Evolutionary conservation across 2,329 filamentous ascomycete genomes (phyloP), one percentile per base, ranked within the genome.

Genomic region (Furcasterigmium sp.): DNA sequence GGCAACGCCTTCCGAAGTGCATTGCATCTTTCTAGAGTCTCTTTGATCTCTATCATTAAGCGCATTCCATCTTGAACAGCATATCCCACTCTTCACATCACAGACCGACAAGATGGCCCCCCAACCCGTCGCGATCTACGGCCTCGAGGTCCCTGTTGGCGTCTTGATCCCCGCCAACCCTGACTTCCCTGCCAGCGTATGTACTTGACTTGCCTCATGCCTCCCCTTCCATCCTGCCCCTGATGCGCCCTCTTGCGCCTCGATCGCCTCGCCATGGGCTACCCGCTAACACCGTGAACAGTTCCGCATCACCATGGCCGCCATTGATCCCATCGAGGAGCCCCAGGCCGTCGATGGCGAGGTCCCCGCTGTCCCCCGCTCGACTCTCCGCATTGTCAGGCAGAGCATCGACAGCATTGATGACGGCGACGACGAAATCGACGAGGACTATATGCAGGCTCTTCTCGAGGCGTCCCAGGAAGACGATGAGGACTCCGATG

Each of bases 241-340:
- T 39, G 42, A 50, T 18, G n/a, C 15, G 32, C 8, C 18, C 32
- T 10, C 10, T 18, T 11, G 32, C 25, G 29, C 29, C 14, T n/a
- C 29, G 7, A 15, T 32, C 29, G 9, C 29, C 29, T 11, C 14
- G 29, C 13, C 13, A 13, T 13, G 6, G 53, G 51, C 42, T 47
- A 25, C 38, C 32, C 13, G 48, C 62, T 66, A 50, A 69, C 49
- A 52, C n/a, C 37, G 41, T 39, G 39, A 26, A 21, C 58, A 95
- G 91, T 94, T 96, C 72, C 89, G 89, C 64, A 89, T 98, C 61
- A 97, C 91, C 59, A 98, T 98, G 93, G 93, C 94, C 58, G 93
- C 93, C 53, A 85, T 98, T 64, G 91, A 98, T 64, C 93, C 93
- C 46, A 89, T 81, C 58, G 87, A 87, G 56, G 75, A 81, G 55